A percentile compares a stretch with the other conserved stretches of the same genome.
Conservation (phyloP, 2,329 filamentous ascomycete genomes). For the Pseudocercospora fuligena region DNA sequence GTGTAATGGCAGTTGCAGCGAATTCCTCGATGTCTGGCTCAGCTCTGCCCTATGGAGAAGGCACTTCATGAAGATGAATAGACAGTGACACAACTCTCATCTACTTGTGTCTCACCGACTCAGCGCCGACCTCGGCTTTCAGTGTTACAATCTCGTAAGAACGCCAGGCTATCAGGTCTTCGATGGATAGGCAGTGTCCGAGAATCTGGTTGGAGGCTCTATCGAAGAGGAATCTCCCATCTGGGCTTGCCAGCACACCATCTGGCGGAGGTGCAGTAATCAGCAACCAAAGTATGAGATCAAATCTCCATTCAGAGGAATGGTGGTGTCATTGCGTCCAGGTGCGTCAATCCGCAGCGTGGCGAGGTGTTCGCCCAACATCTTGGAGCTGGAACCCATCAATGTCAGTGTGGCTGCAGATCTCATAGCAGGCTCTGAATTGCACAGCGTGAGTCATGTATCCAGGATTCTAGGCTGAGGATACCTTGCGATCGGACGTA, state of each 20-base stretch:
- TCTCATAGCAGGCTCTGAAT: background rate
- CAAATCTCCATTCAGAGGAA: background rate
- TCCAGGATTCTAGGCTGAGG: too few species aligned
- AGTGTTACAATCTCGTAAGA: background rate
- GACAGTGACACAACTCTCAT: background rate
- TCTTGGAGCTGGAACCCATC: conserved; percentile 6
- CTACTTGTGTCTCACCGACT: background rate
- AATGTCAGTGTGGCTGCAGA: background rate
- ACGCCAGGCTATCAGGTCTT: background rate
- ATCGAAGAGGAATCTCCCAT: background rate
- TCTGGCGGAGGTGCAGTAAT: background rate
- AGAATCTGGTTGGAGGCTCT: background rate
- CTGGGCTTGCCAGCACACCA: conserved; percentile 10
- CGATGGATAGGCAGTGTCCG: background rate
- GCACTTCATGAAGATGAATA: background rate
- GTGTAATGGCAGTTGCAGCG: background rate
- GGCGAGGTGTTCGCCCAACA: conserved; percentile 4
- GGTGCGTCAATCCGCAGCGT: background rate
- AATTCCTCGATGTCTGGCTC: background rate
- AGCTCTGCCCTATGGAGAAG: background rate
- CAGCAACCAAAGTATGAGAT: background rate
- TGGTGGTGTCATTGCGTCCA: background rate
- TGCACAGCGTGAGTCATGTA: background rate
- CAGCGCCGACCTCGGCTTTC: background rate
- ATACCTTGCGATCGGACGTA: too few species aligned